phyloP scores from a whole-genome alignment of 2,329 filamentous ascomycete genomes.

The Phyllosticta paracitricarpa region DNA sequence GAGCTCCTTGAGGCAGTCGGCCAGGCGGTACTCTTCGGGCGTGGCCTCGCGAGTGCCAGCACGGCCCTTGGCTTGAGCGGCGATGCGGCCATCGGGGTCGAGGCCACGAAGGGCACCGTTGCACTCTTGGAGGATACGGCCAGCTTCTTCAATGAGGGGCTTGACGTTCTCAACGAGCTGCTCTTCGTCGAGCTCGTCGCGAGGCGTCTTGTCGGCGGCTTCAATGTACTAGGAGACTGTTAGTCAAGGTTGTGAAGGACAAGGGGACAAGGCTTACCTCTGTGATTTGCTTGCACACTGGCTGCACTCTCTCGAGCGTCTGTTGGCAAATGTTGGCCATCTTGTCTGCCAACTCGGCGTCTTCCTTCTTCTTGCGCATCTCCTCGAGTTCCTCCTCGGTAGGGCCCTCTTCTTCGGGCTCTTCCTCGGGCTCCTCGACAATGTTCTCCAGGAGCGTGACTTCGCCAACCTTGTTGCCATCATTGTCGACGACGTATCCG shows the following conservation, averaged over 20 bases:
- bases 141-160: slow-evolving; percentile 79
- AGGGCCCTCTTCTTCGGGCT: slow-evolving; percentile 18
- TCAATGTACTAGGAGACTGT: slow-evolving; percentile 55
- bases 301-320: slow-evolving; percentile 73
- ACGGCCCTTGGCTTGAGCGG: slow-evolving; percentile 75
- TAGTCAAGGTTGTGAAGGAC: slow-evolving; percentile 10
- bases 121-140: slow-evolving; percentile 71
- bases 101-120: slow-evolving; percentile 80
- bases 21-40: slow-evolving; percentile 75
- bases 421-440: slow-evolving; percentile 48
- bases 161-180: slow-evolving; percentile 76
- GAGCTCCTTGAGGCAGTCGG: slow-evolving; percentile 76
- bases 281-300: slow-evolving; percentile 77
- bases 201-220: slow-evolving; percentile 65
- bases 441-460: slow-evolving; percentile 53
- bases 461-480: slow-evolving; percentile 55
- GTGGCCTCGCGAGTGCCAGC: slow-evolving; percentile 64
- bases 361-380: slow-evolving; percentile 42
- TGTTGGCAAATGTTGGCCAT: slow-evolving; percentile 65
- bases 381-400: slow-evolving; percentile 43
- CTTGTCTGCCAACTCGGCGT: slow-evolving; percentile 66
- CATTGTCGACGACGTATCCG: slow-evolving; percentile 43
- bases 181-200: slow-evolving; percentile 85
- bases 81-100: slow-evolving; percentile 80
- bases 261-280: slow-evolving; percentile 45